These are phyloP conservation scores for Comarum palustre DNA, from an alignment of 306 rosid species.

Conservation along the genomic window DNA sequence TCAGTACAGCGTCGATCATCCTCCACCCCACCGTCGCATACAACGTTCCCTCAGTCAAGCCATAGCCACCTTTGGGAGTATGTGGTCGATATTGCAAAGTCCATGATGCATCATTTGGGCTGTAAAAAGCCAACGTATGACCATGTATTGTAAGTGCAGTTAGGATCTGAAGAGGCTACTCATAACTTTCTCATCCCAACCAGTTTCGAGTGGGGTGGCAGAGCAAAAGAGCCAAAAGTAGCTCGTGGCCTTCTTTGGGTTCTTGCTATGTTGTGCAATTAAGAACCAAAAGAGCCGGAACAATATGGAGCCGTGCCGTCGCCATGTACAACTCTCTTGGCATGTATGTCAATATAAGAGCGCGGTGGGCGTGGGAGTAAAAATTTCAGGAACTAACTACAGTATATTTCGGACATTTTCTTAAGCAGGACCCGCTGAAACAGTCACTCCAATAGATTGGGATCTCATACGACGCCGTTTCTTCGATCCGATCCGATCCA, in stretches of 20 bases:
- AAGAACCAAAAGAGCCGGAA: not conserved
- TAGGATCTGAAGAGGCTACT: conserved; percentile 1
- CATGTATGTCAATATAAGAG: too few species aligned
- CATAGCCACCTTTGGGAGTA: not conserved
- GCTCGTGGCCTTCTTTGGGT: not conserved
- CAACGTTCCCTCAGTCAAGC: not conserved
- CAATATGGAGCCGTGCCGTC: not conserved
- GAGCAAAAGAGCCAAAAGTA: conserved; percentile 4
- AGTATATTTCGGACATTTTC: too few species aligned
- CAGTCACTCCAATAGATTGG: too few species aligned
- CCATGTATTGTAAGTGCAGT: not conserved
- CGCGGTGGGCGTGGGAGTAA: too few species aligned
- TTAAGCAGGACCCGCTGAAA: too few species aligned
- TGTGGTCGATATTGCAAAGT: not conserved
- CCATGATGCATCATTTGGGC: not conserved
- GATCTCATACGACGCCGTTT: too few species aligned
- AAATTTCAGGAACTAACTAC: too few species aligned
- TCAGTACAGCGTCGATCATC: not conserved
- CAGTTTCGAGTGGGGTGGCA: not conserved
- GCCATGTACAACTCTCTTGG: not conserved
- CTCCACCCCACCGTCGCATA: not conserved
- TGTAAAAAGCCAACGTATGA: not conserved
- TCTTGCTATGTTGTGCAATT: not conserved
- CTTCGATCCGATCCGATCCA: too few species aligned
- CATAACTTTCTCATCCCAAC: not conserved